Percentiles rank a stretch among this genome's conserved stretches.
These are phyloP conservation scores for Aquilaria sinensis DNA, from an alignment of 345 rosid genomes.

Conservation along the genomic window DNA sequence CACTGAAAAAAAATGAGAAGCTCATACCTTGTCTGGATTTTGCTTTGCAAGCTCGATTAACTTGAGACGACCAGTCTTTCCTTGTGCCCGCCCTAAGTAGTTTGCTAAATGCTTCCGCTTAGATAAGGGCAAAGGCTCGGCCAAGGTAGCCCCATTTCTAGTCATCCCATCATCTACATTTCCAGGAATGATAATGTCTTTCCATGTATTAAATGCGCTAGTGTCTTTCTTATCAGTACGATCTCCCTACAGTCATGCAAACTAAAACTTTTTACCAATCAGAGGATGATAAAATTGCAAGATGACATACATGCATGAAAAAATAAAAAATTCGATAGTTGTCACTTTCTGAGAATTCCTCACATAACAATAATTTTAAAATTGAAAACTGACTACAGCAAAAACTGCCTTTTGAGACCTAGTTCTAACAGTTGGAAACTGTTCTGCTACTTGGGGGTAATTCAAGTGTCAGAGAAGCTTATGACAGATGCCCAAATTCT, in stretches of 20 bases:
- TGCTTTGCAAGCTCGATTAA: slow-evolving; percentile 78
- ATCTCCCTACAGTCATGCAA: slow-evolving; percentile 62
- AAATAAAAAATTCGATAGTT: no score
- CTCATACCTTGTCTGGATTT: slow-evolving; percentile 72
- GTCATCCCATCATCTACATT: slow-evolving; percentile 93
- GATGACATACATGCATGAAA: no score
- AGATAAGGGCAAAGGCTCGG: slow-evolving; percentile 72
- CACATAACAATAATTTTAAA: no score
- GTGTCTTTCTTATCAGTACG: slow-evolving; percentile 89
- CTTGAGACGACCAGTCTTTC: slow-evolving; percentile 77
- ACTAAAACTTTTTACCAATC: slow-evolving; percentile 8
- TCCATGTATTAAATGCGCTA: slow-evolving; percentile 95
- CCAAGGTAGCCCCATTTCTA: slow-evolving; percentile 34
- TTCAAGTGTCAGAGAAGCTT: no score
- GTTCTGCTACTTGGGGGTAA: no score
- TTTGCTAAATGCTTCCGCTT: slow-evolving; percentile 83
- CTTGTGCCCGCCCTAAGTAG: slow-evolving; percentile 93
- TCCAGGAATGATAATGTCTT: slow-evolving; percentile 95
- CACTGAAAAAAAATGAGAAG: background rate
- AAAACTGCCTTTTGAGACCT: no score
- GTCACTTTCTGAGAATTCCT: no score
- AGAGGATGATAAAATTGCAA: background rate
- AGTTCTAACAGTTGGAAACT: no score
- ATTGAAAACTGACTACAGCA: no score
- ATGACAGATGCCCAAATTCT: no score